These are phyloP conservation scores for Spizellomyces punctatus DNA, from an alignment of 192 early-diverging fungal genomes.

Conservation along the genomic window DNA sequence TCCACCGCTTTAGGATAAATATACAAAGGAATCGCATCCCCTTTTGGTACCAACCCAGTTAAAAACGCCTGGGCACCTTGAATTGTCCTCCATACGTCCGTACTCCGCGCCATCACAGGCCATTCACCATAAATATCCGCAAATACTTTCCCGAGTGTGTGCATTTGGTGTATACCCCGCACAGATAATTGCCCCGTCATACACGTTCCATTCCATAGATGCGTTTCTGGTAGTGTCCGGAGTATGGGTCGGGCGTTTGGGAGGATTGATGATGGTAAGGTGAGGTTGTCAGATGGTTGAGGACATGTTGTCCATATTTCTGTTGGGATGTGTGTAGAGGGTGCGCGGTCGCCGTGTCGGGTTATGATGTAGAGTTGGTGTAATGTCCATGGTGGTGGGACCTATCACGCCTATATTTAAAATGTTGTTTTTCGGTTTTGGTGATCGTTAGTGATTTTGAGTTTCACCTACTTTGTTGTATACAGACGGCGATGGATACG, in stretches of 20 bases:
- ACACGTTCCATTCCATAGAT: conserved; percentile 13
- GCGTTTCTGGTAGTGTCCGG: not conserved
- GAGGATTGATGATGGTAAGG: too few species aligned
- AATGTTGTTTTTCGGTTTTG: too few species aligned
- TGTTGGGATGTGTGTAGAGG: not conserved
- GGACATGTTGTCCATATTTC: not conserved
- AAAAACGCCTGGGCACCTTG: conserved; percentile 14
- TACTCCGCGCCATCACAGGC: not conserved
- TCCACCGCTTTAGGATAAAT: conserved; percentile 5
- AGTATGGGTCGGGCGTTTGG: too few species aligned
- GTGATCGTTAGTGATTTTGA: too few species aligned
- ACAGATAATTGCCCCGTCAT: conserved; percentile 5
- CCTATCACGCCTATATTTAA: too few species aligned
- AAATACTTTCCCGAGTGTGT: not conserved
- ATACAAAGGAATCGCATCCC: not conserved
- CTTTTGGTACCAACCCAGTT: not conserved
- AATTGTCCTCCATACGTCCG: conserved; percentile 16
- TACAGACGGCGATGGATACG: too few species aligned
- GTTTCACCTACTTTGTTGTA: too few species aligned
- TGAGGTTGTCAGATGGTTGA: too few species aligned
- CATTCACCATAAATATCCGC: not conserved
- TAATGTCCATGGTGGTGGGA: not conserved
- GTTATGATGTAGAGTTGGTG: not conserved
- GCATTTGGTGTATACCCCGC: conserved; percentile 7
- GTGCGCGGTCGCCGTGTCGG: conserved; percentile 5